Evolutionary conservation across 2,329 filamentous ascomycete genomes (phyloP), one percentile per base, ranked within the genome.

Genomic region (Chaetomiaceae sp.): DNA sequence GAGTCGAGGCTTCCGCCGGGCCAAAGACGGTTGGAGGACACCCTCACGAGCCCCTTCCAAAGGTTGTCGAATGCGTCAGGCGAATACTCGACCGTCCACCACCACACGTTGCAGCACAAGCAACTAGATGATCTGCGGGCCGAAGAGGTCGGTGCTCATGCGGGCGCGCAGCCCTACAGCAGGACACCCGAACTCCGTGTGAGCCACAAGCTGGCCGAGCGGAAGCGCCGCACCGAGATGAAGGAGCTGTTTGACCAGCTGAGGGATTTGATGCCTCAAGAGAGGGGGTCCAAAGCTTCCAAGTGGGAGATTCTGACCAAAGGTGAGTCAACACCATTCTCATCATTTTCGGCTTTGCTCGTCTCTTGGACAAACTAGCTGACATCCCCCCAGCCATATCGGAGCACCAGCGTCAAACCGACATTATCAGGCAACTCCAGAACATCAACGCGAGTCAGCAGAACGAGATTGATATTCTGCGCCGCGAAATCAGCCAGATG

Each of bases 251-350:
- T 93, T 63, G 88, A 93, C 58, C 85, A 89, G 60, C 71, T 93
- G 8, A 81, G 89, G 58, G 84, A 87, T 58, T 74, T 89, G 33
- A 84, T 92, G 70, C 87, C 87, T 1, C 86, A 89, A 59, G 87
- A 89, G 61, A 81, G 88, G 14, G 88, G 88, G 1, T 86, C 85
- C 20, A 95, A 93, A 66, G 88, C 88, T 0, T 91, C 87, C 59
- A 95, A 95, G 61, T 95, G 88, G 88, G 88, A 95, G 61, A 90
- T 92, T 43, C 66, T 95, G 14, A 90, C 86, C 3, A 92, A 92
- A 74, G 86, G 88, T 91, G 71, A 55, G 77, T 65, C 4, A 7
- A 9, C 13, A 6, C 20, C 10, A 8, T 7, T 10, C 20, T 6
- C 3, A 23, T 9, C 5, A 5, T 7, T 7, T 4, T 23, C n/a